phyloP scores from a whole-genome alignment of 2,329 filamentous ascomycete genomes.

The Colletotrichum sublineola region DNA sequence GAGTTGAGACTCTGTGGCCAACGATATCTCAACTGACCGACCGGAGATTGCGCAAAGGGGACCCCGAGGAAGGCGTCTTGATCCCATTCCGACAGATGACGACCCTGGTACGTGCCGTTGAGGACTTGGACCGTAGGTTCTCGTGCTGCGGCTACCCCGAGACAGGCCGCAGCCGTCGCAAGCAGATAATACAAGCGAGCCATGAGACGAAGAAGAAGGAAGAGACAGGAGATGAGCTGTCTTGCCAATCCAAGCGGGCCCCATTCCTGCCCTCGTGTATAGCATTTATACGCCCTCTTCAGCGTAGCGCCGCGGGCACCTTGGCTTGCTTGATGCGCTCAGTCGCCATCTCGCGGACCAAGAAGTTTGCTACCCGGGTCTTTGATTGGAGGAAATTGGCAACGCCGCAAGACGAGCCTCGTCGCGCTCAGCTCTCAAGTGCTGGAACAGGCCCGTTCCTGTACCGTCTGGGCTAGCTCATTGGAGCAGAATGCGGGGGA shows the following conservation, averaged over 20 bases:
- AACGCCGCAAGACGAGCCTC: conserved; percentile 26
- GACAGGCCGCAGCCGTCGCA: conserved; percentile 29
- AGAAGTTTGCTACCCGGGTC: neutral
- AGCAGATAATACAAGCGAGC: conserved; percentile 18
- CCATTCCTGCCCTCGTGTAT: neutral
- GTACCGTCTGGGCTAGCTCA: conserved; percentile 20
- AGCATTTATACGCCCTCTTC: conserved; percentile 25
- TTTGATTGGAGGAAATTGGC: conserved; percentile 40
- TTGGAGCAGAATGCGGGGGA: conserved; percentile 41
- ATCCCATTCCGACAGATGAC: conserved; percentile 51
- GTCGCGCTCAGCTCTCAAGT: conserved; percentile 6
- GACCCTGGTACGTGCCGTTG: conserved; percentile 53
- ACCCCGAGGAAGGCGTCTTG: conserved; percentile 57
- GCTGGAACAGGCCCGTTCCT: conserved; percentile 14
- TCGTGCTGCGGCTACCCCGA: conserved; percentile 14
- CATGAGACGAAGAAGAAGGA: neutral
- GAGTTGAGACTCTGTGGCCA: conserved; percentile 54
- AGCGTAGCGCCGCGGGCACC: conserved; percentile 1
- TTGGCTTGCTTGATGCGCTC: neutral
- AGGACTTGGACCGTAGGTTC: conserved; percentile 44
- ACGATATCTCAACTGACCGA: conserved; percentile 53
- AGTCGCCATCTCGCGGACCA: conserved; percentile 4
- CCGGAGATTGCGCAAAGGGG: conserved; percentile 53
- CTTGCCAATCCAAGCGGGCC: neutral
- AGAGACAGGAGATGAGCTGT: neutral